Conservation (phyloP, 208 protist genomes). For the Leishmania turanica region DNA sequence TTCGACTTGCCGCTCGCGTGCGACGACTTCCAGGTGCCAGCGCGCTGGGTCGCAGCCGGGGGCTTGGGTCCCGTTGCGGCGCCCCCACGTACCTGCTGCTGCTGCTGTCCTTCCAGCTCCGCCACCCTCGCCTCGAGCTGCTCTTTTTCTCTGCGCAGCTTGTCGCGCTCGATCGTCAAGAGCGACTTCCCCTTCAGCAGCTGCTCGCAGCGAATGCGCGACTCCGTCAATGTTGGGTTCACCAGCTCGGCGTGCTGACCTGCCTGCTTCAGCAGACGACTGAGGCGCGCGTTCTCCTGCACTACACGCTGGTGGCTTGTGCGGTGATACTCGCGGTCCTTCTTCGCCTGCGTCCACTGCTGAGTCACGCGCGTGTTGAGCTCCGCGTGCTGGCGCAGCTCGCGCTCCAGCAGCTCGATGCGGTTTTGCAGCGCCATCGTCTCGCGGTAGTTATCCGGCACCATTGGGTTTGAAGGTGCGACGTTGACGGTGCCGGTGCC, state of each 20-base stretch:
- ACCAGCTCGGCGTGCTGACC: slow-evolving; percentile 75
- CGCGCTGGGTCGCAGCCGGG: slow-evolving; percentile 6
- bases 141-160: slow-evolving; percentile 56
- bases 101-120: slow-evolving; percentile 48
- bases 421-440: slow-evolving; percentile 79
- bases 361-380: slow-evolving; percentile 72
- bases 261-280: slow-evolving; percentile 73
- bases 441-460: slow-evolving; percentile 89
- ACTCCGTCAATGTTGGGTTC: slow-evolving; percentile 81
- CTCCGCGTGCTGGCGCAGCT: slow-evolving; percentile 83
- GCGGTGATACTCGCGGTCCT: slow-evolving; percentile 91
- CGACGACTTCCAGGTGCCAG: not conserved
- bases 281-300: slow-evolving; percentile 84
- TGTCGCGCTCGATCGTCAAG: slow-evolving; percentile 81
- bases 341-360: slow-evolving; percentile 82
- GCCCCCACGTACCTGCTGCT: slow-evolving; percentile 10
- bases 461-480: slow-evolving; percentile 53
- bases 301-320: slow-evolving; percentile 87
- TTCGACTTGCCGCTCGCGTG: not conserved
- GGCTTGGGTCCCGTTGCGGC: slow-evolving; percentile 14
- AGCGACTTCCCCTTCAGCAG: slow-evolving; percentile 86
- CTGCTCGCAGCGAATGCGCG: slow-evolving; percentile 79
- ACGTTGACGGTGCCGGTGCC: slow-evolving; percentile 40
- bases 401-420: slow-evolving; percentile 74
- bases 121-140: slow-evolving; percentile 70